phyloP scores from a whole-genome alignment of 371 early-diverging fungal genomes.

The Umbelopsis sp. region DNA sequence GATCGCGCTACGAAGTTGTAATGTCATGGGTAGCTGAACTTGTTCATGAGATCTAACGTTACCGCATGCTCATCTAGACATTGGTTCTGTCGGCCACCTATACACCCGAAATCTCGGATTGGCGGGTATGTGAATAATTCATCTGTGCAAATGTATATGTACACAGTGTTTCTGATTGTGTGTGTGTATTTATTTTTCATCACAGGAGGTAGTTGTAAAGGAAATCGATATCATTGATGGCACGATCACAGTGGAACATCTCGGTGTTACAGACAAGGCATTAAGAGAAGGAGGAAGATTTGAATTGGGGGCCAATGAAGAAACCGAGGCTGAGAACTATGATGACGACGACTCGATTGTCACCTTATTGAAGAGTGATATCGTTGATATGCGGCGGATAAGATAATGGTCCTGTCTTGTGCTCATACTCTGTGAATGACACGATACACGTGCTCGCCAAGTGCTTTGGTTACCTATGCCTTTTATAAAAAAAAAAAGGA shows the following conservation, averaged over 20 bases:
- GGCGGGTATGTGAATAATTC: not conserved
- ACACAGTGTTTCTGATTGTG: not conserved
- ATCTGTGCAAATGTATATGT: not conserved
- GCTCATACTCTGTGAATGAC: not conserved
- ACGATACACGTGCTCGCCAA: conserved; percentile 10
- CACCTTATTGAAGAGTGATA: conserved; percentile 16
- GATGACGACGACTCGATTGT: conserved; percentile 16
- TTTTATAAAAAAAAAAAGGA: not conserved
- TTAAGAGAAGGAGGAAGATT: conserved; percentile 5
- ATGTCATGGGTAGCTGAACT: not conserved
- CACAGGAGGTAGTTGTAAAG: conserved; percentile 6
- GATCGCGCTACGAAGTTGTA: not conserved
- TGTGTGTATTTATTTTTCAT: not conserved
- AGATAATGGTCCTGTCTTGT: conserved; percentile 13
- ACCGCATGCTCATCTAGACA: not conserved
- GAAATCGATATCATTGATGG: conserved; percentile 8
- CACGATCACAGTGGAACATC: conserved; percentile 9
- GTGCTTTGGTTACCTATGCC: not conserved
- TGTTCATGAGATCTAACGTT: not conserved
- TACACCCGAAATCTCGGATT: conserved; percentile 10
- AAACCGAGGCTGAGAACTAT: not conserved
- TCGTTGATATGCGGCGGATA: conserved; percentile 17
- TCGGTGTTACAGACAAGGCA: conserved; percentile 3
- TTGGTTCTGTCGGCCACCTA: conserved; percentile 5
- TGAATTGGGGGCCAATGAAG: not conserved